Percentiles rank a stretch among this genome's conserved stretches.
phyloP scores from a whole-genome alignment of 495 filamentous ascomycete species.

The Corynascus novoguineensis region DNA sequence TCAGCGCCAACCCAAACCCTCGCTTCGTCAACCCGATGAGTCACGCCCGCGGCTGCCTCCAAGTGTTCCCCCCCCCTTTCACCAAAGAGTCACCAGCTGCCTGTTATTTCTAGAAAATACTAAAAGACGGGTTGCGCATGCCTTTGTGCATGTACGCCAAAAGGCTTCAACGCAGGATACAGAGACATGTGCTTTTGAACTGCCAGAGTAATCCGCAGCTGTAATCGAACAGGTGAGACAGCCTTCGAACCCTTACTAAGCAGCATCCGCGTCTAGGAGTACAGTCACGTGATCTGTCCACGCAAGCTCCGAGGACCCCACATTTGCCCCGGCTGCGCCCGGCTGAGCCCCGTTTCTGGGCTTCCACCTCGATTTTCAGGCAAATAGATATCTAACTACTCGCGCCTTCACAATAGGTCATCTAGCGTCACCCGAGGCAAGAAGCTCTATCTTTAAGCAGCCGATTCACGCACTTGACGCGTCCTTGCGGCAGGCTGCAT shows the following conservation, averaged over 20 bases:
- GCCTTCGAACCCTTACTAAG: neutral
- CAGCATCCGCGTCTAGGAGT: neutral
- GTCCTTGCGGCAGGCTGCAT: neutral
- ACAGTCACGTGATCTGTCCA: neutral
- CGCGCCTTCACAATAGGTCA: slow-evolving; percentile 1
- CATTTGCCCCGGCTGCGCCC: slow-evolving; percentile 4
- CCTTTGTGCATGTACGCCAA: too few relatives aligned
- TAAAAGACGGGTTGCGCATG: neutral
- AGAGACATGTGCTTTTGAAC: too few relatives aligned
- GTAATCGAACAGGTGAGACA: neutral
- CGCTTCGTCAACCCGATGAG: neutral
- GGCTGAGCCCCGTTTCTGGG: neutral
- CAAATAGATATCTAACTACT: slow-evolving; percentile 7
- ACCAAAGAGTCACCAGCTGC: slow-evolving; percentile 7
- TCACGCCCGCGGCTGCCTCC: slow-evolving; percentile 13
- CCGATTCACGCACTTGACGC: slow-evolving; percentile 7
- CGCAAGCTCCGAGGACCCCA: neutral
- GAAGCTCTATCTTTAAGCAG: neutral
- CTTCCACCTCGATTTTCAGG: slow-evolving; percentile 10
- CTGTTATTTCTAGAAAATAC: slow-evolving; percentile 5
- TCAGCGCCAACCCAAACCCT: slow-evolving; percentile 6
- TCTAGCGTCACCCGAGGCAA: slow-evolving; percentile 2
- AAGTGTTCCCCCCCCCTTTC: neutral
- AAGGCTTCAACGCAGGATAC: too few relatives aligned
- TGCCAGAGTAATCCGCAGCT: neutral